phyloP scores from a whole-genome alignment of 2,329 filamentous ascomycete species.

The Penicillium sp. region DNA sequence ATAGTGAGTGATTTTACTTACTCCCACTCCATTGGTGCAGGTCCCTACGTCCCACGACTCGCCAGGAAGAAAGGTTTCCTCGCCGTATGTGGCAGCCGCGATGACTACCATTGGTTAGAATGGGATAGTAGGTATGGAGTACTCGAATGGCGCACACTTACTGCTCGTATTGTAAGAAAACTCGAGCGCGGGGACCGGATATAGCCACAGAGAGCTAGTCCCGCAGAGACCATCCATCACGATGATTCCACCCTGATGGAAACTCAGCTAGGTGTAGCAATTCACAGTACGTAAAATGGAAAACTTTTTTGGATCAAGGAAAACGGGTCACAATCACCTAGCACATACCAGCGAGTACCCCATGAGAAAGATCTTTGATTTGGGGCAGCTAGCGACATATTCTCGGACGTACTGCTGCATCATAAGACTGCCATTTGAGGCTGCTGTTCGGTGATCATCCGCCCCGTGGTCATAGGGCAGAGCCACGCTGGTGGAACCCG shows the following conservation, averaged over 20 bases:
- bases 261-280: neutral
- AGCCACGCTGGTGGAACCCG: conserved; percentile 18
- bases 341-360: conserved; percentile 22
- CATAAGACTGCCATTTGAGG: conserved; percentile 12
- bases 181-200: conserved; percentile 9
- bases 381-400: conserved; percentile 18
- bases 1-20: conserved; percentile 5
- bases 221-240: conserved; percentile 24
- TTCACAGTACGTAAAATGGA: neutral
- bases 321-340: neutral
- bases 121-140: neutral
- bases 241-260: conserved; percentile 16
- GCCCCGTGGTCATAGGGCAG: conserved; percentile 20
- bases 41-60: conserved; percentile 16
- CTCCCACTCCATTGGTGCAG: conserved; percentile 18
- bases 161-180: conserved; percentile 13
- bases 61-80: conserved; percentile 17
- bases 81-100: conserved; percentile 20
- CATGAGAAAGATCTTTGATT: conserved; percentile 19
- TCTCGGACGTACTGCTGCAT: conserved; percentile 22
- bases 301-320: neutral
- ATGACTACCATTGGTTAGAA: conserved; percentile 8
- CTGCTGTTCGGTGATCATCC: conserved; percentile 14
- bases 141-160: neutral
- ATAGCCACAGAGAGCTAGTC: conserved; percentile 19